A percentile compares a stretch with the other conserved stretches of the same genome.
phyloP scores from a whole-genome alignment of 768 basidiomycete species.

The Galerina marginata region DNA sequence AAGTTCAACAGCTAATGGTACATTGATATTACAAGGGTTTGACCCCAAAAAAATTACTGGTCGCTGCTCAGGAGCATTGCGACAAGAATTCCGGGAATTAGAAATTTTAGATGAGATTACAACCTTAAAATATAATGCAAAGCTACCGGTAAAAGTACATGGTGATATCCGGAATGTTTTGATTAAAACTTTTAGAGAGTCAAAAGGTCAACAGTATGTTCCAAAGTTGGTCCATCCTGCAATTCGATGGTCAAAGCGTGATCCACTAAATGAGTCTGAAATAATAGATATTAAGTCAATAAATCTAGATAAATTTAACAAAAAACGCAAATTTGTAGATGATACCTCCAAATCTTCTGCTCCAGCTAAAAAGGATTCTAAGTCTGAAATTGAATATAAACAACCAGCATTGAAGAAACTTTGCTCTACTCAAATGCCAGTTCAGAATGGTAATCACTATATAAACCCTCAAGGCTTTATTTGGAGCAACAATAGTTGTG shows the following conservation, averaged over 20 bases:
- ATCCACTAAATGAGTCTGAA: not conserved
- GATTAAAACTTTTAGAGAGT: constrained; percentile 18
- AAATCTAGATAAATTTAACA: not conserved
- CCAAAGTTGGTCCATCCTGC: constrained; percentile 1
- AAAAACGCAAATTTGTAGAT: not conserved
- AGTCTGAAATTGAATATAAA: not conserved
- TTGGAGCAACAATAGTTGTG: constrained; percentile 30
- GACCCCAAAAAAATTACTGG: constrained; percentile 19
- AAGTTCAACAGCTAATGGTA: constrained; percentile 29
- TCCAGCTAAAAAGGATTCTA: not conserved
- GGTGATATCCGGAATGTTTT: constrained; percentile 20
- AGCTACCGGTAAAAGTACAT: constrained; percentile 10
- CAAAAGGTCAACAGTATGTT: not conserved
- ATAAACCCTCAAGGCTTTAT: constrained; percentile 8
- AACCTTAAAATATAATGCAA: constrained; percentile 13
- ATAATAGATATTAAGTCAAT: not conserved
- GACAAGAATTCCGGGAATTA: constrained; percentile 33
- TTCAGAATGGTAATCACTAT: not conserved
- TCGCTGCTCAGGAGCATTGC: constrained; percentile 13
- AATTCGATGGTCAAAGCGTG: not conserved
- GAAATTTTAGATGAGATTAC: constrained; percentile 37
- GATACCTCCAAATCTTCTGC: not conserved
- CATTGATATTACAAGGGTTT: constrained; percentile 33
- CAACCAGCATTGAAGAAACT: not conserved
- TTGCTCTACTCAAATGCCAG: not conserved